Evolutionary conservation across 2,329 filamentous ascomycete species (phyloP), one percentile per base, ranked within the genome.

Genomic region (Stromatinia cepivora): DNA sequence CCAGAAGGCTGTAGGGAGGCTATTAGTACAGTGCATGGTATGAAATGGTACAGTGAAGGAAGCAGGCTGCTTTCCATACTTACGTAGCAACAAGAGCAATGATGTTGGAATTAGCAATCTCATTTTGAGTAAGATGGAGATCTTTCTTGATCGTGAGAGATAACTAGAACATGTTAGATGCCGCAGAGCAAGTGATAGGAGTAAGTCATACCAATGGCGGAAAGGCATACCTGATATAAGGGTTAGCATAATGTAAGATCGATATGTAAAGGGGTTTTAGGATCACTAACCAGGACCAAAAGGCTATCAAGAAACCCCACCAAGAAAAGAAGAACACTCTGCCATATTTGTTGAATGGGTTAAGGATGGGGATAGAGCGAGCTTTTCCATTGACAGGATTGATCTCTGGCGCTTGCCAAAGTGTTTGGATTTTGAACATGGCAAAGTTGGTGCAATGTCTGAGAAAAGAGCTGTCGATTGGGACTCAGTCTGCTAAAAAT

Each of bases 51-150:
- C 25, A 42, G 17, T 68, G 31, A 28, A 11, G n/a, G 50, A 22
- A 50, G 9, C 28, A n/a, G 22, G 46, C 15, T 20, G 28, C 45
- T 20, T 61, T 25, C 39, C n/a, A 36, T 48, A 72, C 74, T 72
- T 53, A 76, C 73, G 90, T 92, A 42, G 89, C 90, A 67, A 85
- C 82, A 6, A 97, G 83, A 8, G 93, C 93, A 70, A 95, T 86
- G 71, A 97, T 94, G 80, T 97, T 97, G 50, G 93, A 97, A 81
- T 97, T 97, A 74, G 90, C 88, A 66, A 97, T 84, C 79, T 97
- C 85, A 46, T 83, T 82, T 36, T 89, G 83, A 15, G 86, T 89
- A 75, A 97, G 87, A 65, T 88, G 79, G 46, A 97, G 85, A 77
- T 97, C 92, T 72, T 89, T 84, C 78, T 90, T 90, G 82, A 97